phyloP scores from a whole-genome alignment of 495 filamentous ascomycete genomes.

The Ascodesmis nigricans region DNA sequence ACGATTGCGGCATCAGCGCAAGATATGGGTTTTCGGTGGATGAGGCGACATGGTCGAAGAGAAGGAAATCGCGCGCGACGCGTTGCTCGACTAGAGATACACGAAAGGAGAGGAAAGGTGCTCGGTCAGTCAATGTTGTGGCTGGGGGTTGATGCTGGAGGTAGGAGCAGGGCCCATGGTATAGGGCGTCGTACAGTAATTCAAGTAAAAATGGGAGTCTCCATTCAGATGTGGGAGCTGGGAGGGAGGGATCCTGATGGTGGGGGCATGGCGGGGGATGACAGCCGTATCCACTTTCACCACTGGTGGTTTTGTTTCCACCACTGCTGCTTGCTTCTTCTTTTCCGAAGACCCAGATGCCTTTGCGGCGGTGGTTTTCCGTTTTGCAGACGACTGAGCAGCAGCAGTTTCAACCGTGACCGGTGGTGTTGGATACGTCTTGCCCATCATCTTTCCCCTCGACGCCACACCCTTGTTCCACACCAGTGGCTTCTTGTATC shows the following conservation, averaged over 20 bases:
- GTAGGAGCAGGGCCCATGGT: not conserved
- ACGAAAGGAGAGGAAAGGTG: not conserved
- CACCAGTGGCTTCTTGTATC: slow-evolving; percentile 24
- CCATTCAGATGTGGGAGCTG: slow-evolving; percentile 9
- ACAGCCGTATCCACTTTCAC: too few relatives aligned
- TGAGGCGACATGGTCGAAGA: slow-evolving; percentile 16
- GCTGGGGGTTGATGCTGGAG: slow-evolving; percentile 3
- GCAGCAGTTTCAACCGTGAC: too few relatives aligned
- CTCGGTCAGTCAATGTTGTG: slow-evolving; percentile 1
- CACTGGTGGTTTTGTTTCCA: too few relatives aligned
- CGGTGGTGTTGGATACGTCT: slow-evolving; percentile 22
- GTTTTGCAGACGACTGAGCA: slow-evolving; percentile 1
- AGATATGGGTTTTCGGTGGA: slow-evolving; percentile 21
- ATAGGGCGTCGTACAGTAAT: slow-evolving; percentile 18
- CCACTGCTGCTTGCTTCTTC: slow-evolving; percentile 7
- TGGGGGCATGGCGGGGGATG: too few relatives aligned
- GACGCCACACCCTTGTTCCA: slow-evolving; percentile 25
- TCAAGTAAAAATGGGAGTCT: slow-evolving; percentile 14
- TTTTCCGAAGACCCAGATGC: slow-evolving; percentile 1
- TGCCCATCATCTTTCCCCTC: slow-evolving; percentile 28
- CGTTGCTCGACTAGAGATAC: slow-evolving; percentile 11
- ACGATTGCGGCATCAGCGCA: slow-evolving; percentile 15
- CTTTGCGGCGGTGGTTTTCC: slow-evolving; percentile 1
- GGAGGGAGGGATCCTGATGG: too few relatives aligned
- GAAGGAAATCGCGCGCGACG: slow-evolving; percentile 19